Evolutionary conservation across 2,329 filamentous ascomycete species (phyloP), one percentile per base, ranked within the genome.

Genomic region (Cordyceps pruinosa): DNA sequence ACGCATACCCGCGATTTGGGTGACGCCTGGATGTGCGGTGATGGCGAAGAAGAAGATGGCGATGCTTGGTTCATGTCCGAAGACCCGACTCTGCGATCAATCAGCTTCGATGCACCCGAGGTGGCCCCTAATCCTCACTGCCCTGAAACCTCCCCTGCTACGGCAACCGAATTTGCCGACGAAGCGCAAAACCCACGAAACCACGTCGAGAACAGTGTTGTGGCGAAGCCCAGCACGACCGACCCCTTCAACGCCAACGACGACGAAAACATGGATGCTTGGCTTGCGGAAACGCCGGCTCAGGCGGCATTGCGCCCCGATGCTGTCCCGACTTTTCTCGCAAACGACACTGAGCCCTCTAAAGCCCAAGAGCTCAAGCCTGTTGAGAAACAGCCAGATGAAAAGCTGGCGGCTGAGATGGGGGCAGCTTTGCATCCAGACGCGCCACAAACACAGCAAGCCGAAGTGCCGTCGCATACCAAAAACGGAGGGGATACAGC

Each of bases 41-140:
- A 65, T 53, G 63, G 46, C 23, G 58, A 65, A 1, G 64, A 66
- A 48, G 58, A 42, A 25, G 62, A 67, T 45, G 64, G 28, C n/a
- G 61, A 58, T 57, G 61, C 62, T 25, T 67, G 63, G 65, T 39
- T 66, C 9, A 23, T 35, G 26, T 49, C 56, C 7, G 56, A 48
- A 9, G 42, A 44, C 5, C 26, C 49, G 25, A 34, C 54, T 5
- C 7, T 23, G 41, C 48, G 54, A 26, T 41, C 56, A 5, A 30
- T 42, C 2, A 28, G 47, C 21, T 4, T 50, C 13, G 37, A 42
- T n/a, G 35, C 37, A 30, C 23, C 53, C 5, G 26, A 49, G 7
- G 44, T 26, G 10, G 34, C 21, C 26, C 42, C 52, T 21, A 28
- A 15, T 9, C 30, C 39, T 17, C 34, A 13, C 8, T 21, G 7